Evolutionary conservation across 2,329 filamentous ascomycete species (phyloP), one percentile per base, ranked within the genome.

Genomic region (Beauveria caledonica): DNA sequence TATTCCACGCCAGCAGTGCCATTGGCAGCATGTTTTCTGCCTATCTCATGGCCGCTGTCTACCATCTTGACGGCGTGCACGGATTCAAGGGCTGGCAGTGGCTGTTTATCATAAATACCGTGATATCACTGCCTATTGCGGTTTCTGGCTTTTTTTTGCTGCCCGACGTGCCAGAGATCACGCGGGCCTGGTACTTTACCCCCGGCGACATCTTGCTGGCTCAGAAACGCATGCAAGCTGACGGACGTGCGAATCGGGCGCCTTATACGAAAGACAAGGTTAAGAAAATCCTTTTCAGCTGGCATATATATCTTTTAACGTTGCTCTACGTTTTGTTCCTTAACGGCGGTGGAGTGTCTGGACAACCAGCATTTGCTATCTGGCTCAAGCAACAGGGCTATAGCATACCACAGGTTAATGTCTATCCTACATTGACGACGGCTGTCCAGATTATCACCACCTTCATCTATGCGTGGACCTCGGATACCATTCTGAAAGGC

Each of bases 261-360:
- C 70, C 71, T 0, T 78, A 71, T 61, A 77, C 74, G 0, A 68
- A 68, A 57, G 65, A 3, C 7, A 57, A 36, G 13, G 1, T 48
- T 1, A 48, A 48, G 2, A 57, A 19, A 0, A 23, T 57, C 19
- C 81, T 87, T 60, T 76, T 77, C 0, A 82, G 80, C 6, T 88
- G 86, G 86, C 85, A 86, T 63, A 82, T 88, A 1, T 88, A 85
- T 60, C 64, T 80, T 0, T 72, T 89, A 3, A 78, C 78, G 0
- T 59, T 82, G 0, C 70, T 87, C 1, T 88, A 88, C 67, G 77
- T 87, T 67, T 78, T 81, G 46, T 88, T 87, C 74, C 86, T 86
- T 70, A 88, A 88, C 65, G 83, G 79, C 2, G 65, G 63, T 19
- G 74, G 72, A 2, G 72, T 74, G 2, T 69, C 72, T 9, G 73